Percentiles rank a stretch among this genome's conserved stretches.
Conservation (phyloP, 805 yeast genomes). For the Myxozyma melibiosi region DNA sequence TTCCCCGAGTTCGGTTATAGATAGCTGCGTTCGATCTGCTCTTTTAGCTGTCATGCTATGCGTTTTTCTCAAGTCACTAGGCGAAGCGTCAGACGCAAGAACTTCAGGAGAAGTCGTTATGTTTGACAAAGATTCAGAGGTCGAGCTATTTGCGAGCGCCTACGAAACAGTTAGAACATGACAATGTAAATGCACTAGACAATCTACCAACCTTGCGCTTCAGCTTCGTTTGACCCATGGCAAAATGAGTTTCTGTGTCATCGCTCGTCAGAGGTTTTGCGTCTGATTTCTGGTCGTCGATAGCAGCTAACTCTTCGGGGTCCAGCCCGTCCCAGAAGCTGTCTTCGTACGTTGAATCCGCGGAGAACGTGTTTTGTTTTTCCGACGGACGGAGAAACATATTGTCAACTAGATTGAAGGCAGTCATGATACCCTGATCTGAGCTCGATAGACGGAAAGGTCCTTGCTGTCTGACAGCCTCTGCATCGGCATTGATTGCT, state of each 20-base stretch:
- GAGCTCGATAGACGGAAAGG: neutral
- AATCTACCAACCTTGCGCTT: conserved; percentile 35
- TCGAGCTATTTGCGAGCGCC: conserved; percentile 6
- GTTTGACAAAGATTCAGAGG: conserved; percentile 10
- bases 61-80: too few species aligned
- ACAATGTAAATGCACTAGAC: too few species aligned
- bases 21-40: neutral
- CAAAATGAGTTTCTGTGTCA: conserved; percentile 73
- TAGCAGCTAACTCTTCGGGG: conserved; percentile 8
- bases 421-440: neutral
- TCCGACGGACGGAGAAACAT: conserved; percentile 3
- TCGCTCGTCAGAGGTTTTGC: neutral
- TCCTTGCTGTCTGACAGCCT: neutral
- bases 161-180: neutral
- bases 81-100: too few species aligned
- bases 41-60: neutral
- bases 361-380: too few species aligned
- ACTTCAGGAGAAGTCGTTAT: neutral
- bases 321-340: conserved; percentile 23
- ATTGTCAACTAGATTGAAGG: conserved; percentile 10
- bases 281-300: neutral
- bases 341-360: neutral
- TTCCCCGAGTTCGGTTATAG: neutral
- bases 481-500: conserved; percentile 4
- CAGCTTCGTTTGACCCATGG: conserved; percentile 89